Conservation (phyloP, 1,284 basidiomycete genomes). For the Microbotryomycetes sp. region DNA sequence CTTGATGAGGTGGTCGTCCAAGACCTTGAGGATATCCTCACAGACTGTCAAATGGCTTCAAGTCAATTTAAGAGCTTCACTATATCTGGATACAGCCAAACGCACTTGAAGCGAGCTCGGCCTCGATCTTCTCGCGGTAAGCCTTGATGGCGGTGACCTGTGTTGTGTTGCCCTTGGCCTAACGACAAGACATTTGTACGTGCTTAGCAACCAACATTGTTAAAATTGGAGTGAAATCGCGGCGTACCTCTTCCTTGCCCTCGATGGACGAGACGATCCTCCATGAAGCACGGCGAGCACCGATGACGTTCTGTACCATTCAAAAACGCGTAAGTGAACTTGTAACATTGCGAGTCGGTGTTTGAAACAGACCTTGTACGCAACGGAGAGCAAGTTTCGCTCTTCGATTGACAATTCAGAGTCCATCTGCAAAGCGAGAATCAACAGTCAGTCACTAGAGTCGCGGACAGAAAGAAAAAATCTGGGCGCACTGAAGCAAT, state of each 20-base stretch:
- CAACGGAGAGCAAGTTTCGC: constrained; percentile 49
- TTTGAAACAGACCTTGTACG: constrained; percentile 45
- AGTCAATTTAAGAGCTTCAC: constrained; percentile 6
- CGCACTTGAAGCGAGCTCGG: constrained; percentile 36
- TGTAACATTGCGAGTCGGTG: background rate
- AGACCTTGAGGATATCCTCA: constrained; percentile 41
- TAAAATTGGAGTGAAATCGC: background rate
- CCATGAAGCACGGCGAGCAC: constrained; percentile 49
- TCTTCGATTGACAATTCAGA: constrained; percentile 48
- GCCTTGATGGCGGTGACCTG: constrained; percentile 40
- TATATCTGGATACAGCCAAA: background rate
- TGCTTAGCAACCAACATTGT: constrained; percentile 1
- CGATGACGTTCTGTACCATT: constrained; percentile 43
- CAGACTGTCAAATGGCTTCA: constrained; percentile 29
- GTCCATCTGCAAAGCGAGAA: constrained; percentile 31
- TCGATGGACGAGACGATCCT: constrained; percentile 49
- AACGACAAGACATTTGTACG: background rate
- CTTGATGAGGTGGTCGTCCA: constrained; percentile 42
- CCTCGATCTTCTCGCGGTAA: constrained; percentile 41
- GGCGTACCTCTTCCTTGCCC: constrained; percentile 47
- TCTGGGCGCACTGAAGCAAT: constrained; percentile 59
- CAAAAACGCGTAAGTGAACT: too few species aligned
- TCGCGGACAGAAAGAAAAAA: background rate
- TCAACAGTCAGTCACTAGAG: background rate
- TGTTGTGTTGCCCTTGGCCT: constrained; percentile 39